Evolutionary conservation across 208 protist genomes (phyloP).

Genomic region (Vickermania ingenoplastis): DNA sequence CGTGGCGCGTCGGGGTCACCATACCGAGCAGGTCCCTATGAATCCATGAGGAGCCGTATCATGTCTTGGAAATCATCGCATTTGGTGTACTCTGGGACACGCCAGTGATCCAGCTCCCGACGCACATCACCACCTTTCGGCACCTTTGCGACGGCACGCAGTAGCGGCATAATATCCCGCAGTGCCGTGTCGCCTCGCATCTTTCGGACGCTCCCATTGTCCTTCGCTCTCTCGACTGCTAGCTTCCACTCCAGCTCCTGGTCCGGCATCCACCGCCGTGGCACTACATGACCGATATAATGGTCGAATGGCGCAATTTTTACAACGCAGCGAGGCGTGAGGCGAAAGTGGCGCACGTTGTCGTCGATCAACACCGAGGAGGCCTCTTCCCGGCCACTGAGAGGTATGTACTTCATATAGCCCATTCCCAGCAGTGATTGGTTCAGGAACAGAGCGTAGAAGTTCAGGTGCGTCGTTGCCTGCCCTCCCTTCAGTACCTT

Average conservation of each 20-base stretch:
- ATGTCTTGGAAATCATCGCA: conserved; percentile 77
- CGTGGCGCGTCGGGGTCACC: conserved; percentile 19
- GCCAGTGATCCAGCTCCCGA: conserved; percentile 75
- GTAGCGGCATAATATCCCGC: conserved; percentile 61
- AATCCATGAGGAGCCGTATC: conserved; percentile 40
- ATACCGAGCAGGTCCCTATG: conserved; percentile 38
- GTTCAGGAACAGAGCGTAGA: conserved; percentile 71
- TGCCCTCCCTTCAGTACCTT: conserved; percentile 2
- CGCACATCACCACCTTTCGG: conserved; percentile 30
- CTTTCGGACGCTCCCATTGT: too few species aligned
- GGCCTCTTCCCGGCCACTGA: conserved; percentile 59
- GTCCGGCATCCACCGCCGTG: conserved; percentile 25
- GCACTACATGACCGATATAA: too few species aligned
- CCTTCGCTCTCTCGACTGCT: too few species aligned
- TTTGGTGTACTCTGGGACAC: conserved; percentile 46
- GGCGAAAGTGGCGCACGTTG: conserved; percentile 81
- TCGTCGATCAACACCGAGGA: conserved; percentile 76
- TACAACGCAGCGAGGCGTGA: conserved; percentile 71
- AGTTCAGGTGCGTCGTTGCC: conserved; percentile 43
- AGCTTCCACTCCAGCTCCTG: too few species aligned
- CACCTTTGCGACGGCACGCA: conserved; percentile 38
- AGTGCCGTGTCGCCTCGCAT: conserved; percentile 44
- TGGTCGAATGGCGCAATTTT: conserved; percentile 58
- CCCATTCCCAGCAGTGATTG: conserved; percentile 58
- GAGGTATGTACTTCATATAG: conserved; percentile 88